A percentile compares a stretch with the other conserved stretches of the same genome.
These are phyloP conservation scores for Arthonia radiata DNA, from an alignment of 495 filamentous ascomycete species.

Conservation along the genomic window DNA sequence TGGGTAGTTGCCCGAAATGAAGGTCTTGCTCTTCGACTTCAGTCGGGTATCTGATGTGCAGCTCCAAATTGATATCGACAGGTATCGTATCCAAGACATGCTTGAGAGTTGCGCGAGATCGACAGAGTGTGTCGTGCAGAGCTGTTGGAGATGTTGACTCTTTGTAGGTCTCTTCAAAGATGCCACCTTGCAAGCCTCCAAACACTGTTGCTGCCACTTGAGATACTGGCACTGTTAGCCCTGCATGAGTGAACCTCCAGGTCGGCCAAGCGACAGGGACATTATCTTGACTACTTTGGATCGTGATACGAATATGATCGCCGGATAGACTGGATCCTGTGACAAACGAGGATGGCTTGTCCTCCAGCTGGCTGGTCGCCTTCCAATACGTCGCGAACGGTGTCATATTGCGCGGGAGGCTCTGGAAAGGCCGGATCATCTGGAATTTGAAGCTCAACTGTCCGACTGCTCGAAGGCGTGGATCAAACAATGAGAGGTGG, in stretches of 20 bases:
- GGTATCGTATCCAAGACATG: slow-evolving; percentile 54
- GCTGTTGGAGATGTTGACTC: slow-evolving; percentile 33
- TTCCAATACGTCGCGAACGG: slow-evolving; percentile 99
- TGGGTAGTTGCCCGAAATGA: slow-evolving; percentile 42
- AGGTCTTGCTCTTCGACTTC: slow-evolving; percentile 39
- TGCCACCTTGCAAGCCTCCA: slow-evolving; percentile 24
- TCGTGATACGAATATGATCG: slow-evolving; percentile 72
- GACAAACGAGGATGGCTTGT: slow-evolving; percentile 59
- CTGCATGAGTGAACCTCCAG: slow-evolving; percentile 55
- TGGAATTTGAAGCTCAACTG: slow-evolving; percentile 84
- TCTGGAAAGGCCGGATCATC: slow-evolving; percentile 87
- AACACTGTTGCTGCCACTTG: slow-evolving; percentile 40
- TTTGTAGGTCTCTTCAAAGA: slow-evolving; percentile 15
- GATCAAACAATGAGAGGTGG: slow-evolving; percentile 76
- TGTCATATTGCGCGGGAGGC: slow-evolving; percentile 83
- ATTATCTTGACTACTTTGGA: slow-evolving; percentile 71
- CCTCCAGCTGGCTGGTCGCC: slow-evolving; percentile 73
- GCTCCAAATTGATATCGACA: slow-evolving; percentile 52
- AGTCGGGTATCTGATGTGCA: slow-evolving; percentile 69
- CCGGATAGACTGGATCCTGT: slow-evolving; percentile 88
- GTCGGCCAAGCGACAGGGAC: slow-evolving; percentile 66
- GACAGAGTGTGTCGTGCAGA: slow-evolving; percentile 42
- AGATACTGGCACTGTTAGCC: slow-evolving; percentile 59
- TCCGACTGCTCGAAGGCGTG: slow-evolving; percentile 76
- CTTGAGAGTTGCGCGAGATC: slow-evolving; percentile 46